These are phyloP conservation scores for Thraustotheca clavata DNA, from an alignment of 352 stramenopile species.

Conservation along the genomic window DNA sequence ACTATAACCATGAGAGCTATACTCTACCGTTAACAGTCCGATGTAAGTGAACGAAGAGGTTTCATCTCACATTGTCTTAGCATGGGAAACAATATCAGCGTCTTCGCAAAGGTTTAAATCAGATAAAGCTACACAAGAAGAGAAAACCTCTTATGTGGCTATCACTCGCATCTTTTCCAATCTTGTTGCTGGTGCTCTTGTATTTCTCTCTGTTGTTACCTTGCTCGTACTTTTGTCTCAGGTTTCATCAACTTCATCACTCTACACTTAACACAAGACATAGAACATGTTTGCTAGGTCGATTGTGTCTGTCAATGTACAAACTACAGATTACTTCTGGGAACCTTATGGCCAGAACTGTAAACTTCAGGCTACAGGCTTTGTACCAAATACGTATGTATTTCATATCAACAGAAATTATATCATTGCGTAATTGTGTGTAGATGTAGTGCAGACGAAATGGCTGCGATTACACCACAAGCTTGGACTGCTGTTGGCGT, in stretches of 20 bases:
- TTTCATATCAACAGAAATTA: not conserved
- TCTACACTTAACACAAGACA: no score
- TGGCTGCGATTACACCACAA: not conserved
- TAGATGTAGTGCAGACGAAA: not conserved
- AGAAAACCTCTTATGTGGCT: not conserved
- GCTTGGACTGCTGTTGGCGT: not conserved
- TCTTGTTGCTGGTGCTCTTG: not conserved
- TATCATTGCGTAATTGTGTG: not conserved
- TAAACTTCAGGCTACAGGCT: not conserved
- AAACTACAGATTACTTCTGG: slow-evolving; percentile 7
- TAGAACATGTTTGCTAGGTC: slow-evolving; percentile 16
- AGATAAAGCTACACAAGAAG: not conserved
- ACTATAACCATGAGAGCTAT: no score
- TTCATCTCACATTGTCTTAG: no score
- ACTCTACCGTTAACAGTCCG: no score
- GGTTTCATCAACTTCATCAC: no score
- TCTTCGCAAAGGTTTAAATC: no score
- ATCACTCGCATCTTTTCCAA: not conserved
- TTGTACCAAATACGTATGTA: slow-evolving; percentile 4
- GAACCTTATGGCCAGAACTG: not conserved
- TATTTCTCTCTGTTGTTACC: not conserved
- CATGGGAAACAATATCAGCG: no score
- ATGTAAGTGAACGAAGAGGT: no score
- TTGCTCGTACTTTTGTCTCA: not conserved
- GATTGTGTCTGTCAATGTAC: slow-evolving; percentile 5